Evolutionary conservation across 2,329 filamentous ascomycete genomes (phyloP).

Genomic region (Xylariales sp.): DNA sequence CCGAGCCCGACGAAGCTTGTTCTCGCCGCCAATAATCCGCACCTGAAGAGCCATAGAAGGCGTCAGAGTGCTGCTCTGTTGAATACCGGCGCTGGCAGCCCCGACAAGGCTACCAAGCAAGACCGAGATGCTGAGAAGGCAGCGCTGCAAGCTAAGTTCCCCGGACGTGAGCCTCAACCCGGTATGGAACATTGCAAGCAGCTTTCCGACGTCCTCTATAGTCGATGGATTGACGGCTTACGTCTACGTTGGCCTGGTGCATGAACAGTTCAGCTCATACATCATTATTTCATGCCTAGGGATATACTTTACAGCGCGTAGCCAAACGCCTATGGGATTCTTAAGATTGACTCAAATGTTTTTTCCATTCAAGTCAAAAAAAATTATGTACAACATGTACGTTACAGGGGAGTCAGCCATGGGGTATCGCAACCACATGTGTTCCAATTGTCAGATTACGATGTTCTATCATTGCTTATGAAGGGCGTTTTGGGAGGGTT

Average conservation of each 20-base stretch:
- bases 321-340: neutral
- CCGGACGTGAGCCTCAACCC: constrained; percentile 64
- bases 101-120: constrained; percentile 47
- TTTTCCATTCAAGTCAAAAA: neutral
- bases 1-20: constrained; percentile 73
- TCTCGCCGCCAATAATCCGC: constrained; percentile 84
- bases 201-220: constrained; percentile 89
- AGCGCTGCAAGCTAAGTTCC: constrained; percentile 64
- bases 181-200: constrained; percentile 95
- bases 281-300: neutral
- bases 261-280: constrained; percentile 22
- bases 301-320: neutral
- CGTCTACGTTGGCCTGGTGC: constrained; percentile 73
- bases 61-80: constrained; percentile 62
- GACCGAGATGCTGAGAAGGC: constrained; percentile 60
- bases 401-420: neutral
- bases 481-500: constrained; percentile 10
- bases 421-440: constrained; percentile 8
- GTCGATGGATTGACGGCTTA: constrained; percentile 88
- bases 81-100: constrained; percentile 44
- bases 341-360: neutral
- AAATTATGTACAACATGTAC: constrained; percentile 17
- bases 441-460: constrained; percentile 18
- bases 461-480: constrained; percentile 13
- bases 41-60: constrained; percentile 81